A percentile compares a stretch with the other conserved stretches of the same genome.
Conservation (phyloP, 371 early-diverging fungal species). For the Nematocida ironsii region DNA sequence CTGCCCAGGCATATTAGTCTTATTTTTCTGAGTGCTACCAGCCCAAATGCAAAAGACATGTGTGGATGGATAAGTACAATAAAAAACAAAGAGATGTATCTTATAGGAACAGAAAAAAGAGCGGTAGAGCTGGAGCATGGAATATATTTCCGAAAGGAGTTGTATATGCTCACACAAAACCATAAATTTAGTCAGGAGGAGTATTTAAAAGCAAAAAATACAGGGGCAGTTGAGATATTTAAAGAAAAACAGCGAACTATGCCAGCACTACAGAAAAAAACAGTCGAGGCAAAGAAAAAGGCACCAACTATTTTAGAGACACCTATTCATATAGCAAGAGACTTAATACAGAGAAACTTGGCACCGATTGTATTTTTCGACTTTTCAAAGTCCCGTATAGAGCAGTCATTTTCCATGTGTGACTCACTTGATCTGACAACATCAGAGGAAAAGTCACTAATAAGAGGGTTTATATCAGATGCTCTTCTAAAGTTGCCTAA, state of each 20-base stretch:
- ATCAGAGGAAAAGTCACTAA: slow-evolving; percentile 59
- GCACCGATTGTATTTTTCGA: slow-evolving; percentile 67
- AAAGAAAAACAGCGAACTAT: slow-evolving; percentile 21
- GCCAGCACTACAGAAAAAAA: neutral
- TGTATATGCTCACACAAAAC: slow-evolving; percentile 30
- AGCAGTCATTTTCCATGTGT: slow-evolving; percentile 59
- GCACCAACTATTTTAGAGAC: slow-evolving; percentile 50
- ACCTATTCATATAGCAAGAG: slow-evolving; percentile 61
- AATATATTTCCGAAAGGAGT: slow-evolving; percentile 72
- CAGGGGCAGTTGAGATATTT: slow-evolving; percentile 51
- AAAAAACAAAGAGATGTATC: slow-evolving; percentile 87
- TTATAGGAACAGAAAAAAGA: slow-evolving; percentile 87
- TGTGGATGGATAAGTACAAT: slow-evolving; percentile 98
- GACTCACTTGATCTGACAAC: slow-evolving; percentile 61
- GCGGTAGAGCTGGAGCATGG: slow-evolving; percentile 92
- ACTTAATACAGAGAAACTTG: slow-evolving; percentile 57
- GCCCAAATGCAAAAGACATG: slow-evolving; percentile 96
- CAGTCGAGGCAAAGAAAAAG: slow-evolving; percentile 56
- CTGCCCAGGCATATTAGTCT: slow-evolving; percentile 74
- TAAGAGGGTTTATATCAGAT: slow-evolving; percentile 56
- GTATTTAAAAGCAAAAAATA: slow-evolving; percentile 39
- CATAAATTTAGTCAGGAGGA: slow-evolving; percentile 42
- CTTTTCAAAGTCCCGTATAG: slow-evolving; percentile 66
- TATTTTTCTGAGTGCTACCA: slow-evolving; percentile 91
- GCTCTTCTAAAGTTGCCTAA: slow-evolving; percentile 61